Evolutionary conservation across 2,329 filamentous ascomycete genomes (phyloP).

Genomic region (Xenoacremonium recifei): DNA sequence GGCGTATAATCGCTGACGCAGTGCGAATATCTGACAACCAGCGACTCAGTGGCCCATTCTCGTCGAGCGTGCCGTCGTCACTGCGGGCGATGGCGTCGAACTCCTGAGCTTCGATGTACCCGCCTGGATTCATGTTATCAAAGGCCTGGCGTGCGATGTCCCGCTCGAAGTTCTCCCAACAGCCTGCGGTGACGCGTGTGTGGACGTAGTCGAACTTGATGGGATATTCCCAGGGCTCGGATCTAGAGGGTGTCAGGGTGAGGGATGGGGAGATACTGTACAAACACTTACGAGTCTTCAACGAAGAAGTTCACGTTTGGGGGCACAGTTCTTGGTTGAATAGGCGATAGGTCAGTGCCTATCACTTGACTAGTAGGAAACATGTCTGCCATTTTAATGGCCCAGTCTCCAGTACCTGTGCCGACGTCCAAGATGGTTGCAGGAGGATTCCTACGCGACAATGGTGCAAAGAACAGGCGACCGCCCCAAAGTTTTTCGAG

Average conservation of each 20-base stretch:
- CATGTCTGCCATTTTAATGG: conserved; percentile 63
- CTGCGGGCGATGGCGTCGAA: conserved; percentile 35
- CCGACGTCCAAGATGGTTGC: conserved; percentile 41
- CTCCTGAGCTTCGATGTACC: conserved; percentile 56
- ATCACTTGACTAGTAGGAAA: conserved; percentile 59
- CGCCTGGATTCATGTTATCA: conserved; percentile 47
- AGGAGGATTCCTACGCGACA: conserved; percentile 34
- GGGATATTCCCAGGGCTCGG: conserved; percentile 50
- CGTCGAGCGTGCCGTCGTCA: conserved; percentile 45
- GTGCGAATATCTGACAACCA: conserved; percentile 41
- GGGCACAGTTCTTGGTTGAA: conserved; percentile 65
- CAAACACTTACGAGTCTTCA: conserved; percentile 53
- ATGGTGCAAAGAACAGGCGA: conserved; percentile 43
- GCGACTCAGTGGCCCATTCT: conserved; percentile 34
- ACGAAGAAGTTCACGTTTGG: conserved; percentile 73
- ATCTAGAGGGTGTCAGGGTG: conserved; percentile 27
- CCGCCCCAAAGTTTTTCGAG: conserved; percentile 37
- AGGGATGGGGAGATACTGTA: not conserved
- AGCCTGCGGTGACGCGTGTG: conserved; percentile 47
- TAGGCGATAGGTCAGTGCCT: conserved; percentile 66
- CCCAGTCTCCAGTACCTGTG: conserved; percentile 56
- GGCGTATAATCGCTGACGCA: conserved; percentile 36
- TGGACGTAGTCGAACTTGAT: conserved; percentile 57
- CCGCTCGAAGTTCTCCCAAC: conserved; percentile 46
- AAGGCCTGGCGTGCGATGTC: conserved; percentile 53